phyloP scores from a whole-genome alignment of 768 basidiomycete genomes.

The Zangia roseola region DNA sequence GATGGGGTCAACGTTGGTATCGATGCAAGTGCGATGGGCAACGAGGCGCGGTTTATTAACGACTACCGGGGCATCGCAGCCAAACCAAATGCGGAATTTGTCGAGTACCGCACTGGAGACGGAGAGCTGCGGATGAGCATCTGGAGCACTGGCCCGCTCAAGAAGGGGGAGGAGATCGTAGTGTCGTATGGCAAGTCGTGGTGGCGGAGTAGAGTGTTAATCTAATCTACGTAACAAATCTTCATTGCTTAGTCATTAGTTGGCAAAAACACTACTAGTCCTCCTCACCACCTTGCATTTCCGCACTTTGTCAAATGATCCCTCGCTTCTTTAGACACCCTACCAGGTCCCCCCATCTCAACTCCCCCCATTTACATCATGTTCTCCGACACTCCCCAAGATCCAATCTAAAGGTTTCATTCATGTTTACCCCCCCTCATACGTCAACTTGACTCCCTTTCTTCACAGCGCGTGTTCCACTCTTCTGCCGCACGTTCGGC shows the following conservation, averaged over 20 bases:
- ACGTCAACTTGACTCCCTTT: conserved; percentile 19
- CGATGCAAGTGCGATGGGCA: conserved; percentile 75
- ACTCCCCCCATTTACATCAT: conserved; percentile 18
- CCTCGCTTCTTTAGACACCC: conserved; percentile 38
- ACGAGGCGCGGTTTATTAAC: conserved; percentile 87
- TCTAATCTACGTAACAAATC: no score
- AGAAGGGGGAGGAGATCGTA: conserved; percentile 80
- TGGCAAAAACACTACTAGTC: no score
- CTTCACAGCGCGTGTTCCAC: conserved; percentile 71
- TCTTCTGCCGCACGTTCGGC: conserved; percentile 51
- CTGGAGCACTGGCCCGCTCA: conserved; percentile 60
- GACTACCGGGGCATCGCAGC: conserved; percentile 80
- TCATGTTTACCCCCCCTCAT: conserved; percentile 6
- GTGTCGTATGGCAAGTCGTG: conserved; percentile 88
- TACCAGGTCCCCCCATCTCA: not conserved
- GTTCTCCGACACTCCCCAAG: conserved; percentile 11
- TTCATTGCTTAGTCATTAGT: no score
- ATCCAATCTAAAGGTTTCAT: conserved; percentile 46
- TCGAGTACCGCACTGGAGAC: conserved; percentile 46
- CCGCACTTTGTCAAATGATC: conserved; percentile 39
- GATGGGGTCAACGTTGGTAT: conserved; percentile 67
- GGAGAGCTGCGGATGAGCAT: conserved; percentile 80
- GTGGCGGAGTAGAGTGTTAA: conserved; percentile 61
- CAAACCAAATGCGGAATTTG: conserved; percentile 71
- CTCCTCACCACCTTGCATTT: not conserved